These are phyloP conservation scores for Escallonia rubra DNA, from an alignment of 129 eudicot species.

Conservation along the genomic window DNA sequence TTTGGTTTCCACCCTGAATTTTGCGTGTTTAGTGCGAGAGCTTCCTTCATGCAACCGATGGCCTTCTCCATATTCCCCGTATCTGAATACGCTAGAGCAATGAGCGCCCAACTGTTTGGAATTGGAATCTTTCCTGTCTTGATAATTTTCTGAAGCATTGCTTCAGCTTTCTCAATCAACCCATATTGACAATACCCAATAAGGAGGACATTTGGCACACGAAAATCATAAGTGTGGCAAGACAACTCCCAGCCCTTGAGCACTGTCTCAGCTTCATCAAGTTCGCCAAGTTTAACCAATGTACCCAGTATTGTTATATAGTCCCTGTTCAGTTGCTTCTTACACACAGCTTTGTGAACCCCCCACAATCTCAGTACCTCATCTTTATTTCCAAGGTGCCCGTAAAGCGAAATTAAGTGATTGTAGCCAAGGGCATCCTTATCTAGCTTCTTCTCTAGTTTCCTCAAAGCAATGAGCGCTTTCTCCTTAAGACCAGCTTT, in stretches of 20 bases:
- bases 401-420: constrained; percentile 27
- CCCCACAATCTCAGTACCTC: constrained; percentile 41
- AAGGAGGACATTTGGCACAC: constrained; percentile 39
- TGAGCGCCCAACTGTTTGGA: constrained; percentile 40
- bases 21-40: constrained; percentile 20
- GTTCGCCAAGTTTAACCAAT: constrained; percentile 38
- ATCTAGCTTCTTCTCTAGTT: constrained; percentile 27
- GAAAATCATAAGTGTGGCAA: constrained; percentile 31
- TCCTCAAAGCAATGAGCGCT: constrained; percentile 24
- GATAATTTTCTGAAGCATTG: constrained; percentile 21
- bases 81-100: constrained; percentile 24
- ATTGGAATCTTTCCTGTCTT: constrained; percentile 28
- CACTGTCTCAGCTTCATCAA: constrained; percentile 28
- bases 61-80: constrained; percentile 32
- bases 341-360: constrained; percentile 19
- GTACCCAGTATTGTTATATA: constrained; percentile 32
- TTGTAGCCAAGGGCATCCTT: constrained; percentile 30
- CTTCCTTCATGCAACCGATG: constrained; percentile 36
- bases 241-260: constrained; percentile 36
- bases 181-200: constrained; percentile 31
- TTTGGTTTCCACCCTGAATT: constrained; percentile 37
- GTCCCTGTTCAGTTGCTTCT: constrained; percentile 32
- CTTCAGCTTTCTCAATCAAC: constrained; percentile 27
- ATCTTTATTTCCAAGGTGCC: constrained; percentile 28
- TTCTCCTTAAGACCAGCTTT: constrained; percentile 28